Base-by-base conservation (phyloP, 1,284 basidiomycete species). In the Ganoderma meredithae region DNA sequence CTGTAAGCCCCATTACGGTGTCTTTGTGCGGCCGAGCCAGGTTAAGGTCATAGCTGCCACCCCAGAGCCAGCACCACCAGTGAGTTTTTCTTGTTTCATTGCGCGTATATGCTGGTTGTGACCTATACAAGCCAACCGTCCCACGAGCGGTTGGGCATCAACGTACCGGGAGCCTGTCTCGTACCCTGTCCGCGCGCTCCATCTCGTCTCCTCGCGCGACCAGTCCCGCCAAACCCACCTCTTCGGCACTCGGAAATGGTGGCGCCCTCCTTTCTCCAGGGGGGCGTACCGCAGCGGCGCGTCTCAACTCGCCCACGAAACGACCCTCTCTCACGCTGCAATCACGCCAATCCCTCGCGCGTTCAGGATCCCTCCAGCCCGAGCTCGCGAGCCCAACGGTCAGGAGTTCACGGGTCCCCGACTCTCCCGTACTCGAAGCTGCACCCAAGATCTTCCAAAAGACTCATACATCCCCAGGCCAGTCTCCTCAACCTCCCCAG, bases 1-100 rank as follows among this genome's bases (percentile, higher is more conserved):
- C 19, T 97, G 95, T 81, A 85, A 87, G 73, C 84, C 86, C 63
- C 84, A 85, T 44, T 84, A 94, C 79, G 98, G 98, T 58, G 93
- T 99, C 52, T 99, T 99, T 79, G 93, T 99, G 5, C 86, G 96
- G 27, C 90, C 94, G 0, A 93, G 92, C 77, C 95, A 97, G 79
- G 94, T 99, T 69, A 94, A 90, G 76, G 77, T 89, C 1, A 78
- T 90, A 25, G 79, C 85, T 70, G 78, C 81, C n/a, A 79, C 82
- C 62, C 75, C 77, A 62, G 87, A 88, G 69, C 77, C 74, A 25
- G 62, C 71, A 58, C 70, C 69, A 27, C 58, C 73, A 62, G 78
- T 76, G 60, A 71, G 75, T 25, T 25, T 27, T 52, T n/a, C 22
- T 22, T 52, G 22, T 52, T 12, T 52, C 12, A 13, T 25, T 27